Conservation (phyloP, 352 stramenopile species). For the Paralagenidium karlingii region DNA sequence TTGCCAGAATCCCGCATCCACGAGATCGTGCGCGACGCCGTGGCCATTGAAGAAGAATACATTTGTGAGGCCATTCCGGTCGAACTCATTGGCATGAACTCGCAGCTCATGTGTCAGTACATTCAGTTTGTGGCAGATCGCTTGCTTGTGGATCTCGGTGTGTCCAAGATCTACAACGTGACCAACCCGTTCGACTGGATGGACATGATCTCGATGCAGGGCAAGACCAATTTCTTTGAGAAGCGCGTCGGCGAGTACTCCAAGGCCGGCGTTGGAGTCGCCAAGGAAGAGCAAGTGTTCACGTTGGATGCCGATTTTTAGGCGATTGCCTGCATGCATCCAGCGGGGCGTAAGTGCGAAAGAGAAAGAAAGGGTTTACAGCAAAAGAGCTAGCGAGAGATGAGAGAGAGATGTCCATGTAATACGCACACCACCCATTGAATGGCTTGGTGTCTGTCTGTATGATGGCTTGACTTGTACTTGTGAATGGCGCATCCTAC, state of each 20-base stretch:
- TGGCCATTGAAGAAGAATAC: conserved; percentile 98
- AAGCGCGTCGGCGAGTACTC: conserved; percentile 98
- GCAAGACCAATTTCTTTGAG: conserved; percentile 98
- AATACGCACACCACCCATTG: no score
- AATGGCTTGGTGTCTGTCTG: no score
- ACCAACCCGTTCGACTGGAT: conserved; percentile 99
- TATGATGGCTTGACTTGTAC: no score
- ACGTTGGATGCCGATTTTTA: conserved; percentile 92
- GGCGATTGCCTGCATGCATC: conserved; percentile 2
- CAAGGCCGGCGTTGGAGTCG: conserved; percentile 93
- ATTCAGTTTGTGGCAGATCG: conserved; percentile 98
- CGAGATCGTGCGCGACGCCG: conserved; percentile 93
- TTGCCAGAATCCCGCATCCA: conserved; percentile 86
- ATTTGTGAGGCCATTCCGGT: conserved; percentile 94
- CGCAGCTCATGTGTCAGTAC: conserved; percentile 95
- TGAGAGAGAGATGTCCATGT: no score
- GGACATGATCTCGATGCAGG: conserved; percentile 98
- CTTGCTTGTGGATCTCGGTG: conserved; percentile 87
- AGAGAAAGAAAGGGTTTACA: no score
- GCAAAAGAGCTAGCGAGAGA: no score
- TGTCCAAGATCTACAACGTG: conserved; percentile 88
- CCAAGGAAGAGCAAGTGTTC: conserved; percentile 83
- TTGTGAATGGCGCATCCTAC: no score
- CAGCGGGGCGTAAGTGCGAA: not conserved
- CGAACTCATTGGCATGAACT: conserved; percentile 99